Conservation (phyloP, 2,329 filamentous ascomycete species). For the Penicillium sp. region DNA sequence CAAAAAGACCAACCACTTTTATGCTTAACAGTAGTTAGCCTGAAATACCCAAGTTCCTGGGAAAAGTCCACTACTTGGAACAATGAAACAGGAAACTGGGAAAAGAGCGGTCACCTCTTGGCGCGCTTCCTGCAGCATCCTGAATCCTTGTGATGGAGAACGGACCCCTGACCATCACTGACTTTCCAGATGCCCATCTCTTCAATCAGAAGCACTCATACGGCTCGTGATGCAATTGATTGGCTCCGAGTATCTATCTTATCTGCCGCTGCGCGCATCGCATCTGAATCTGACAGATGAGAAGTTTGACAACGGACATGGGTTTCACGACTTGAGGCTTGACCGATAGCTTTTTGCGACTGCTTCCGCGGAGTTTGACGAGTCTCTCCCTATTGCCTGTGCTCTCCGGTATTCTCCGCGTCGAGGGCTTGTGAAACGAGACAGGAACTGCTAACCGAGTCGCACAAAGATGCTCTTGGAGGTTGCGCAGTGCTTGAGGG, state of each 20-base stretch:
- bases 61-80: background rate
- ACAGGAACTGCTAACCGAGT: background rate
- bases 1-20: background rate
- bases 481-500: background rate
- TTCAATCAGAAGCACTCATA: conserved; percentile 8
- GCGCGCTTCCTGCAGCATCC: conserved; percentile 8
- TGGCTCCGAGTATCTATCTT: conserved; percentile 2
- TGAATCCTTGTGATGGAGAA: background rate
- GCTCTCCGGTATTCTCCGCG: background rate
- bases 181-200: background rate
- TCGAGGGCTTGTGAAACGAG: background rate
- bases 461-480: background rate
- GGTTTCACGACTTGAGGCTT: background rate
- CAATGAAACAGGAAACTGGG: background rate
- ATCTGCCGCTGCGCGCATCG: background rate
- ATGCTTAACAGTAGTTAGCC: background rate
- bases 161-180: background rate
- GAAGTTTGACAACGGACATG: background rate
- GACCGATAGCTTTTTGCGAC: background rate
- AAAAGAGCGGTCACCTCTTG: conserved; percentile 15
- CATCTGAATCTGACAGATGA: background rate
- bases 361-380: background rate
- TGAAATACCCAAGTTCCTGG: background rate
- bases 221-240: conserved; percentile 12
- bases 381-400: background rate